Evolutionary conservation across 495 filamentous ascomycete species (phyloP).

Genomic region (Penicillium longicatenatum): DNA sequence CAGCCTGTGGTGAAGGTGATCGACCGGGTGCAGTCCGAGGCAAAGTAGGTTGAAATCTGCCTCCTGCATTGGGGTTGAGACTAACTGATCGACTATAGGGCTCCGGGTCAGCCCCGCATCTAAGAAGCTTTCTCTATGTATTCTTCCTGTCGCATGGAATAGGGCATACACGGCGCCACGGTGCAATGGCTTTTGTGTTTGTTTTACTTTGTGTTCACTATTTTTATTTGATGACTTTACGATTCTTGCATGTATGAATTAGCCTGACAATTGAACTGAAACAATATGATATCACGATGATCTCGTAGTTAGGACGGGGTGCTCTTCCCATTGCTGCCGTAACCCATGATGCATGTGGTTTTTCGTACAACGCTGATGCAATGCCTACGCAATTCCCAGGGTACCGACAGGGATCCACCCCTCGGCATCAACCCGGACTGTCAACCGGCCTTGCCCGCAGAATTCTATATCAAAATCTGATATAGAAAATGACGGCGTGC

Average conservation of each 20-base stretch:
- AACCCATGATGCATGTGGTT: too few relatives aligned
- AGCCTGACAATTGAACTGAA: conserved; percentile 5
- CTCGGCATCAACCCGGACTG: neutral
- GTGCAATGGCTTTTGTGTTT: conserved; percentile 12
- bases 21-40: conserved; percentile 68
- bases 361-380: neutral
- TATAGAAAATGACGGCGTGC: neutral
- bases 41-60: conserved; percentile 34
- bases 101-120: conserved; percentile 33
- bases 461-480: neutral
- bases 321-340: too few relatives aligned
- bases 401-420: neutral
- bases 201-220: too few relatives aligned
- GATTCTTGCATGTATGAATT: conserved; percentile 18
- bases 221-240: conserved; percentile 21
- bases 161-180: conserved; percentile 37
- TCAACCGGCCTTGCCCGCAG: neutral
- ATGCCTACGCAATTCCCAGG: neutral
- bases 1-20: conserved; percentile 69
- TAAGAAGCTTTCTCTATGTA: conserved; percentile 15
- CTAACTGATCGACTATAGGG: conserved; percentile 20
- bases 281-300: too few relatives aligned
- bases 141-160: conserved; percentile 32
- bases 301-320: too few relatives aligned
- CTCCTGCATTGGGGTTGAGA: conserved; percentile 1